Base-by-base conservation (phyloP, 2,329 filamentous ascomycete species). In the Diplodia scrobiculata region DNA sequence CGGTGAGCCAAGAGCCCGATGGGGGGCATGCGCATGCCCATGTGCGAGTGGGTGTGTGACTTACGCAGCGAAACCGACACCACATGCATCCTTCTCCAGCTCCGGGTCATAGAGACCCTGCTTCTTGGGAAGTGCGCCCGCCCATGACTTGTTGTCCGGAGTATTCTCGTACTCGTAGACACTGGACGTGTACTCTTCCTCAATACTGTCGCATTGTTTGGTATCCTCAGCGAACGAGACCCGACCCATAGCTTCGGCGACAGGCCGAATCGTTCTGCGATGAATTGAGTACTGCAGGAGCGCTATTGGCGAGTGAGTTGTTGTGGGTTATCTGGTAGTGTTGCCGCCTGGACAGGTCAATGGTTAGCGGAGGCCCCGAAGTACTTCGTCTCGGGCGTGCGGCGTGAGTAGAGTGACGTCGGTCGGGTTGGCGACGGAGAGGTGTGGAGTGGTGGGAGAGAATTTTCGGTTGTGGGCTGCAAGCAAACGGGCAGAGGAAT, bases 21-120 rank as follows among this genome's bases (percentile, higher is more conserved):
- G 17, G 32, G 66, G 47, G 21, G 11, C 53, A 45, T 19, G 36
- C 36, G 21, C 19, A 11, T 10, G 32, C 2, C 32, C 21, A 2
- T 32, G 58, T n/a, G 36, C n/a, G 6, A 9, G 11, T 5, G n/a
- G 54, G 32, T 32, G 29, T 32, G 29, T 41, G n/a, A 84, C 88
- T 83, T 84, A 96, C 92, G 94, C 96, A 80, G 94, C 92, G 81
- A 99, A 99, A 79, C 95, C 95, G 75, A 99, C 95, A 91, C 95
- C 95, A 77, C 95, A 99, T 72, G 95, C 93, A 93, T 99, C 95
- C 81, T 98, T 98, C 82, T 98, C 95, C 70, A 96, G 87, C 78
- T 89, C 88, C 69, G 95, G 95, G 82, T 98, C 93, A 78, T 99
- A 99, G 62, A 99, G 87, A 85, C 94, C 95, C 88, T 98, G 94